Evolutionary conservation across 495 filamentous ascomycete genomes (phyloP), one percentile per base, ranked within the genome.

Genomic region (Hypoxylon fragiforme): DNA sequence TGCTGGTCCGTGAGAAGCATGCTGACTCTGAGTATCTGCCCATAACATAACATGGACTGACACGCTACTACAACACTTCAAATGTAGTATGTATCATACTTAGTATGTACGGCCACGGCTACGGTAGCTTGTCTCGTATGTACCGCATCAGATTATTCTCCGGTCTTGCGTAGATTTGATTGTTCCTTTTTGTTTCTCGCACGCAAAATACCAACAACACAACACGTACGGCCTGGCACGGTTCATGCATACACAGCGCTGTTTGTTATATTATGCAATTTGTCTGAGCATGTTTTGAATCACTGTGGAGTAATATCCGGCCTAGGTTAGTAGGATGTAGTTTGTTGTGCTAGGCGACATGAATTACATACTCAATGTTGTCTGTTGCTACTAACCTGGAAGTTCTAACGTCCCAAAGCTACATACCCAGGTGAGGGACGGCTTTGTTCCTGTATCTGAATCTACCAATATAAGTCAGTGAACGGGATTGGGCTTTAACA

Each of bases 41-140:
- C 59, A 58, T 45, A n/a, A n/a, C n/a, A n/a, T n/a, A n/a, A n/a
- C n/a, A 62, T 62, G 36, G 51, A 62, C 58, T 39, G 47, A 62
- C 43, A 51, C 20, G 48, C 37, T 53, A 24, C 15, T 34, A 26
- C 11, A 26, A 22, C 50, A 22, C 3, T n/a, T 37, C 8, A 13
- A 34, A 16, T 9, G n/a, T 55, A 50, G 32, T 22, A 24, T 44
- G 41, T 48, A 35, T 46, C 43, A 35, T 54, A 46, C 35, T 22
- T 36, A 39, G 24, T 28, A 28, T 28, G 24, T 28, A 28, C 24
- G 9, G 24, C n/a, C n/a, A n/a, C n/a, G n/a, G n/a, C n/a, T 37
- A 22, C 15, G 14, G 20, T 31, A 35, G n/a, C 30, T 7, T 44
- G 41, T 44, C 41, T 44, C 26, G 41, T 44, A 35, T 36, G 31